Evolutionary conservation across 2,329 filamentous ascomycete genomes (phyloP).

Genomic region (Mycosphaerella sp.): DNA sequence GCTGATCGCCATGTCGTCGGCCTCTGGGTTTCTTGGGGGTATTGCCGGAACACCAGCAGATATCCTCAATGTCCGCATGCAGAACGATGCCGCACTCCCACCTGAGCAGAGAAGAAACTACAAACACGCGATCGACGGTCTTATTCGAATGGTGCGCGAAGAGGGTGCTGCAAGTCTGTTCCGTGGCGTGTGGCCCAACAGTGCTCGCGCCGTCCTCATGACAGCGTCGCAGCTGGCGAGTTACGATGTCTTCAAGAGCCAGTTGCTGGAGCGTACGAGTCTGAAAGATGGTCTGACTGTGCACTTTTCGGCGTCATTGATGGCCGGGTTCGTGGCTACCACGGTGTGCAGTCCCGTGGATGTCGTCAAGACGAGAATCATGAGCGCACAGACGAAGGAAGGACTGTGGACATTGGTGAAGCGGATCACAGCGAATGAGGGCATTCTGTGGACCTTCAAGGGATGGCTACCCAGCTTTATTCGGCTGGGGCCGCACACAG

Average conservation of each 20-base stretch:
- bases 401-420: constrained; percentile 54
- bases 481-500: constrained; percentile 65
- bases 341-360: constrained; percentile 80
- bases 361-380: constrained; percentile 82
- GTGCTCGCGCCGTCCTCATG: constrained; percentile 76
- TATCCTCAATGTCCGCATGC: constrained; percentile 97
- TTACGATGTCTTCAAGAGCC: constrained; percentile 74
- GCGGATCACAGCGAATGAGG: constrained; percentile 64
- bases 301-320: constrained; percentile 69
- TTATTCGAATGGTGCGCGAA: constrained; percentile 77
- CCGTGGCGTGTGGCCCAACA: constrained; percentile 79
- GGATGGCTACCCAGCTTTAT: constrained; percentile 80
- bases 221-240: constrained; percentile 76
- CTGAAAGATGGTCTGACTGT: constrained; percentile 63
- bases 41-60: constrained; percentile 91
- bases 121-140: constrained; percentile 77
- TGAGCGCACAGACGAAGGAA: constrained; percentile 57
- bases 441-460: constrained; percentile 77
- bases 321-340: constrained; percentile 76
- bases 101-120: constrained; percentile 73
- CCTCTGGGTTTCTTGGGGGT: constrained; percentile 82
- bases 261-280: constrained; percentile 60
- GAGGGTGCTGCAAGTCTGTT: constrained; percentile 74
- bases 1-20: constrained; percentile 73
- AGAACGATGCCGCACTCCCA: constrained; percentile 79